Percentiles rank a stretch among this genome's conserved stretches.
Evolutionary conservation across 495 filamentous ascomycete species (phyloP).

Genomic region (Penicillium cosmopolitanum): DNA sequence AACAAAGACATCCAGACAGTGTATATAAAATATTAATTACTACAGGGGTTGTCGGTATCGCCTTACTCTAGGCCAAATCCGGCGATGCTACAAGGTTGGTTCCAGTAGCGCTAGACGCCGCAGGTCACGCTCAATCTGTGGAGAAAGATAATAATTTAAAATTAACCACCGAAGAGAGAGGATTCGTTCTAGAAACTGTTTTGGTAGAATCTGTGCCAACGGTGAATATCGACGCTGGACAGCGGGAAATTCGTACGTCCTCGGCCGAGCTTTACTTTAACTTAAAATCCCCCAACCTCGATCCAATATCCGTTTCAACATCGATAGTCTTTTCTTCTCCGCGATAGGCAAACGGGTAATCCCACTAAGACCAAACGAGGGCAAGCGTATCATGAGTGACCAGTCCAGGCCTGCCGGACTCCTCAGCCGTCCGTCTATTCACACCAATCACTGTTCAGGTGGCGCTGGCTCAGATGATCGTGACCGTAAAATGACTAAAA

Average conservation of each 20-base stretch:
- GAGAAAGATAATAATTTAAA: not conserved
- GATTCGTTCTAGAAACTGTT: not conserved
- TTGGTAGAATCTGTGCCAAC: not conserved
- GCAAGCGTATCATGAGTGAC: slow-evolving; percentile 5
- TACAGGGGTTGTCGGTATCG: not conserved
- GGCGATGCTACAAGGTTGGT: not conserved
- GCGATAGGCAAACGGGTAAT: not conserved
- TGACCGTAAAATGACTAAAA: not conserved
- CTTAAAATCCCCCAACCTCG: no score
- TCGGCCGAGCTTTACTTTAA: no score
- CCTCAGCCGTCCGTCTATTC: slow-evolving; percentile 9
- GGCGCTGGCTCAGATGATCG: not conserved
- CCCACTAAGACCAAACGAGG: not conserved
- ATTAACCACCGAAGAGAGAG: no score
- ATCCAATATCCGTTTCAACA: not conserved
- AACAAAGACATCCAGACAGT: not conserved
- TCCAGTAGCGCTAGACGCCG: not conserved
- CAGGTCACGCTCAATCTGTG: not conserved
- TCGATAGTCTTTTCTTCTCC: not conserved
- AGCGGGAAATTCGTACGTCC: no score
- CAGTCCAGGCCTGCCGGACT: slow-evolving; percentile 21
- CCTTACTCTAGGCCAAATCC: not conserved
- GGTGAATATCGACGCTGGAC: not conserved
- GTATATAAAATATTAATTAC: not conserved
- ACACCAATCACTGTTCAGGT: slow-evolving; percentile 2